Percentiles rank a stretch among this genome's conserved stretches.
phyloP scores from a whole-genome alignment of 495 filamentous ascomycete species.

The Penicillium robsamsonii region DNA sequence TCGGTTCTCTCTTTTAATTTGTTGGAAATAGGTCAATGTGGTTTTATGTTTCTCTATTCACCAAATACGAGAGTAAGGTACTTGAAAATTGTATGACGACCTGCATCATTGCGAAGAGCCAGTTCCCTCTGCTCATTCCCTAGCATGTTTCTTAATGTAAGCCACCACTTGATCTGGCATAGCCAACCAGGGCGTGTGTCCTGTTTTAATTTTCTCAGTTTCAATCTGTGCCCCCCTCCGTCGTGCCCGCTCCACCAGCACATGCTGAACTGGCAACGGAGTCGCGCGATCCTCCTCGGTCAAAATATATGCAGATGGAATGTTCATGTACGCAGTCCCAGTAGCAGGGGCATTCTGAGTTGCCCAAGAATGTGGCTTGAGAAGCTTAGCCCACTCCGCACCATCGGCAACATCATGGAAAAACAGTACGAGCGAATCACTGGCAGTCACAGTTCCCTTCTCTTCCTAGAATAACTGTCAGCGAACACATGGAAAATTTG shows the following conservation, averaged over 20 bases:
- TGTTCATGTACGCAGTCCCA: constrained; percentile 28
- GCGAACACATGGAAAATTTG: neutral
- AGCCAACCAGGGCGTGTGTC: constrained; percentile 37
- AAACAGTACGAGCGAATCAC: constrained; percentile 31
- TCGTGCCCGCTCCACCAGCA: constrained; percentile 37
- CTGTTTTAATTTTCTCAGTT: constrained; percentile 32
- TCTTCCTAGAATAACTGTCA: constrained; percentile 17
- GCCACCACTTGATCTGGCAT: constrained; percentile 22
- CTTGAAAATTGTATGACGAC: neutral
- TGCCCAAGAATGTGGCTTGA: constrained; percentile 34
- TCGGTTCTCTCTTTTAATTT: neutral
- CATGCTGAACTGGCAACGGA: constrained; percentile 38
- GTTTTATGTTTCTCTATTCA: neutral
- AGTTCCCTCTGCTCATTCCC: constrained; percentile 2
- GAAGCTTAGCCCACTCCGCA: constrained; percentile 28
- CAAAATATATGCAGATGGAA: constrained; percentile 33
- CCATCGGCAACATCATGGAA: constrained; percentile 43
- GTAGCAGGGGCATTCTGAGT: constrained; percentile 35
- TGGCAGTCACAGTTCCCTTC: constrained; percentile 29
- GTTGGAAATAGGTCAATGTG: neutral
- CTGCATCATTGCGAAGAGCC: neutral
- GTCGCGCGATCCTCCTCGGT: constrained; percentile 40
- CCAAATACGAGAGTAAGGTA: neutral
- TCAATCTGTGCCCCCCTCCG: constrained; percentile 28
- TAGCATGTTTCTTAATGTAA: constrained; percentile 24